phyloP scores from a whole-genome alignment of 1,284 basidiomycete genomes.

The Marasmius oreades region DNA sequence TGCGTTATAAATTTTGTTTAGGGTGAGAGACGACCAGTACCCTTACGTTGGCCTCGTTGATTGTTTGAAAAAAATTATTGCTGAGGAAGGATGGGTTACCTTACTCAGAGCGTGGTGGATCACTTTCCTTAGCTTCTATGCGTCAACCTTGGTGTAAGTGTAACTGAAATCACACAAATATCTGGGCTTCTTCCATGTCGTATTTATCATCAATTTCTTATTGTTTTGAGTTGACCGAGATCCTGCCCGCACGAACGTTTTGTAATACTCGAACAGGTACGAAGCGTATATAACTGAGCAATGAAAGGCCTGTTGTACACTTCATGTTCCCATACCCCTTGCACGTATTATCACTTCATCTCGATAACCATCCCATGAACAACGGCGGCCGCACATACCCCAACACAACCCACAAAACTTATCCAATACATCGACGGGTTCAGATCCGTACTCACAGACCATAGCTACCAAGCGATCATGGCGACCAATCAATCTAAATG shows the following conservation, averaged over 20 bases:
- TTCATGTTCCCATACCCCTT: too few species aligned
- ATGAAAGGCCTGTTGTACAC: too few species aligned
- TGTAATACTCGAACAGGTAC: too few species aligned
- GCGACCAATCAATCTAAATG: not conserved
- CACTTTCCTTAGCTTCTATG: too few species aligned
- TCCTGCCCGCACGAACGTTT: too few species aligned
- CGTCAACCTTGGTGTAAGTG: too few species aligned
- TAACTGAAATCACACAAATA: too few species aligned
- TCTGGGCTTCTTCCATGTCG: too few species aligned
- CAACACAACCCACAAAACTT: not conserved
- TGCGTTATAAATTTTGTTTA: not conserved
- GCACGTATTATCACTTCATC: not conserved
- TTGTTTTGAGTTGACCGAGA: too few species aligned
- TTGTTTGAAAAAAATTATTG: not conserved
- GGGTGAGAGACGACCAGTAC: not conserved
- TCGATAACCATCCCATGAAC: not conserved
- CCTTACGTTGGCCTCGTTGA: not conserved
- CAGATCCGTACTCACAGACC: not conserved
- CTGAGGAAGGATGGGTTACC: not conserved
- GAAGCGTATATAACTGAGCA: too few species aligned
- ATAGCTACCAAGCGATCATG: not conserved
- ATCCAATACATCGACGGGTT: not conserved
- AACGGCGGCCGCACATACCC: not conserved
- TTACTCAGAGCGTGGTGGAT: not conserved
- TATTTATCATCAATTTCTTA: too few species aligned